Conservation (phyloP, 164 flowering plant genomes). For the Liquidambar formosana region DNA sequence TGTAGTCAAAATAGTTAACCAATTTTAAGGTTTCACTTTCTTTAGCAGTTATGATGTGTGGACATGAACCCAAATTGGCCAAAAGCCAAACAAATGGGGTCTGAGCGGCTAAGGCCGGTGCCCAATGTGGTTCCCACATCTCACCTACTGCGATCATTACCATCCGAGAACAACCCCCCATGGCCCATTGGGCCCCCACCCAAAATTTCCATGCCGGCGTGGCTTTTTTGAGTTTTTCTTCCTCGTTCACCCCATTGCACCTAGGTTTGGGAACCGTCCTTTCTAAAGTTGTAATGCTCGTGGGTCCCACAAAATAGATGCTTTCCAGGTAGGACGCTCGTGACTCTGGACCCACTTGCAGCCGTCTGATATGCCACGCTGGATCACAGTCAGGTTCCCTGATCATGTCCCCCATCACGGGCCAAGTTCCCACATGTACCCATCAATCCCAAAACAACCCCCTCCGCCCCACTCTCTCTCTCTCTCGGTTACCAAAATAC, state of each 20-base stretch:
- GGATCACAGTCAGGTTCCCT: conserved; percentile 14
- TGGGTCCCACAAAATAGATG: conserved; percentile 16
- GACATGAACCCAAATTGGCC: not conserved
- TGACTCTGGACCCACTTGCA: conserved; percentile 29
- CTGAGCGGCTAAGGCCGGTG: conserved; percentile 29
- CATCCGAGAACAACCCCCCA: too few species aligned
- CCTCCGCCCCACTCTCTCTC: too few species aligned
- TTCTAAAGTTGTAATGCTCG: not conserved
- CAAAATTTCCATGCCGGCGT: conserved; percentile 5
- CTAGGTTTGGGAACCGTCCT: conserved; percentile 12
- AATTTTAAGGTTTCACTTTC: conserved; percentile 10
- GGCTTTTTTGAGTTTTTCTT: too few species aligned
- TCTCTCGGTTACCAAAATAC: too few species aligned
- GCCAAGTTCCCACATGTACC: too few species aligned
- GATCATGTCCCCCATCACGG: conserved; percentile 2
- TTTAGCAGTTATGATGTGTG: not conserved
- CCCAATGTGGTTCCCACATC: conserved; percentile 16
- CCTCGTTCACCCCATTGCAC: not conserved
- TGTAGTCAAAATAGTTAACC: conserved; percentile 9
- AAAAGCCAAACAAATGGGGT: conserved; percentile 9
- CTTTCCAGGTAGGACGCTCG: conserved; percentile 34
- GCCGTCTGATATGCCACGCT: conserved; percentile 36
- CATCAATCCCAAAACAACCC: too few species aligned
- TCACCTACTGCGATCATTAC: conserved; percentile 15
- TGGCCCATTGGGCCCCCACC: too few species aligned